Base-by-base conservation (phyloP, 257 asterid species). In the Solanum corneliomulleri region DNA sequence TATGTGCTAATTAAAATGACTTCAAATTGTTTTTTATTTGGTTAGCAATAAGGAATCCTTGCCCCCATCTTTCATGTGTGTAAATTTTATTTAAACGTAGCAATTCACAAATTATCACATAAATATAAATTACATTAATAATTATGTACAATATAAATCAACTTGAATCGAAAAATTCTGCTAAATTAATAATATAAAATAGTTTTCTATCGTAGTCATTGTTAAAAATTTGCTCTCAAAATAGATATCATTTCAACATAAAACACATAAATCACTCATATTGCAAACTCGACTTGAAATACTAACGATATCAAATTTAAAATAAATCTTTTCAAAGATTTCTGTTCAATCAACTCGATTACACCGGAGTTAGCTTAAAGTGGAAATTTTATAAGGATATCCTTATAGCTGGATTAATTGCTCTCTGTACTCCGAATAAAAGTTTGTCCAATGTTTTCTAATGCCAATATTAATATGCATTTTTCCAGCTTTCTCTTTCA, bases 21-120 rank as follows among this genome's bases (percentile, higher is more conserved):
- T 70, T 31, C 37, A 20, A 68, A 6, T 31, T 21, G n/a, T 9
- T n/a, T 10, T 8, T 16, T 64, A 5, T 56, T 5, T 37, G 7
- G 25, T 4, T 56, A 18, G 35, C 31, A 0, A 25, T 12, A 25
- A 64, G 35, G 20, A 64, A 23, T 23, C 15, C 0, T 11, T 2
- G 70, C 10, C 15, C 1, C 15, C 23, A 21, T 2, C 18, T 64
- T 64, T 11, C 25, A 25, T 2, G 16, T 64, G 9, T 4, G 16
- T 64, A n/a, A 64, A 64, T 3, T 64, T 64, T 4, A 64, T 64
- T 11, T 64, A 6, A 64, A n/a, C 2, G 4, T 25, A 64, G 5
- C 14, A 1, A 64, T n/a, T 11, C 0, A 1, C 2, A 64, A 64
- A n/a, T 64, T 3, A n/a, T 0, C 3, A 2, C 0, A n/a, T 5